Conservation (phyloP, 2,329 filamentous ascomycete genomes). For the Cercospora nicotianae region DNA sequence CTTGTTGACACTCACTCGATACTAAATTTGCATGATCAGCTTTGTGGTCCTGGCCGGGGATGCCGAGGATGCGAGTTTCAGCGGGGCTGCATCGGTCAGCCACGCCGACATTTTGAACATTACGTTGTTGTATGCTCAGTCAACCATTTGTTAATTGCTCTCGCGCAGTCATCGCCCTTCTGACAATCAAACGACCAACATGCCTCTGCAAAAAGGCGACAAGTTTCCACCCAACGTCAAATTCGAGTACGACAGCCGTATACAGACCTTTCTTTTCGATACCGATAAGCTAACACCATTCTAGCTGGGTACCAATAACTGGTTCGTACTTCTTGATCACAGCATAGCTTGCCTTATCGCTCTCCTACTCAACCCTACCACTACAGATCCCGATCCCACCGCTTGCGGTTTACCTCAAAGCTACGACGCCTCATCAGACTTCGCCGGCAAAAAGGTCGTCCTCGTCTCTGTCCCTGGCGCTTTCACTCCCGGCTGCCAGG, state of each 20-base stretch:
- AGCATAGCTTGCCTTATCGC: background rate
- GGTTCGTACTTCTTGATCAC: slow-evolving; percentile 37
- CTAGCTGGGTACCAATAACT: slow-evolving; percentile 74
- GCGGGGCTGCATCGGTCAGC: slow-evolving; percentile 1
- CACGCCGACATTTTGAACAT: background rate
- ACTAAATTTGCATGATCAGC: background rate
- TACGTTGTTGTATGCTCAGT: background rate
- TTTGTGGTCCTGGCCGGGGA: background rate
- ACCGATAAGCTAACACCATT: background rate
- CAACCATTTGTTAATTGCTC: background rate
- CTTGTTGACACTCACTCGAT: background rate
- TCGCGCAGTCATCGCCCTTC: background rate
- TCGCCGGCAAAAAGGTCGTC: slow-evolving; percentile 69
- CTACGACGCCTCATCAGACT: slow-evolving; percentile 78
- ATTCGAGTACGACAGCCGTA: slow-evolving; percentile 62
- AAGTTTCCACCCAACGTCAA: slow-evolving; percentile 75
- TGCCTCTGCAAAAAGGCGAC: slow-evolving; percentile 74
- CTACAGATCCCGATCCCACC: slow-evolving; percentile 57
- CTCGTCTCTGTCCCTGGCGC: slow-evolving; percentile 65
- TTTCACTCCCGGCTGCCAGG: slow-evolving; percentile 85
- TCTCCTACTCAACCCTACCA: slow-evolving; percentile 40
- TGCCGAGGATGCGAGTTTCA: slow-evolving; percentile 4
- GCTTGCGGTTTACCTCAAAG: slow-evolving; percentile 75
- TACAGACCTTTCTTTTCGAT: slow-evolving; percentile 33
- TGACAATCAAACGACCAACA: background rate